Conservation (phyloP, 164 flowering plant genomes). For the Aristolochia fimbriata region DNA sequence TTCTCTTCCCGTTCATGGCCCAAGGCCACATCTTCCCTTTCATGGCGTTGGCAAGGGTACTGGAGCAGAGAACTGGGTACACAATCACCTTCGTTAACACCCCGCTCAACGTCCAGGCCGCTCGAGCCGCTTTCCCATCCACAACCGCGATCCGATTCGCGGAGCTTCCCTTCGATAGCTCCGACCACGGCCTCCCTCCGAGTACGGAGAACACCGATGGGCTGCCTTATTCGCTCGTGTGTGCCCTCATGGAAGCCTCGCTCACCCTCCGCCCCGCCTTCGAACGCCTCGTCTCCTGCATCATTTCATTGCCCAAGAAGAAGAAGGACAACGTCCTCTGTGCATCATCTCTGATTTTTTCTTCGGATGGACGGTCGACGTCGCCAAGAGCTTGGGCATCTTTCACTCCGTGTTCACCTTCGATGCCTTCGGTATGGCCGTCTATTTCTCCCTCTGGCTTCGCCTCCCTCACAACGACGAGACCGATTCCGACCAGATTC, state of each 20-base stretch:
- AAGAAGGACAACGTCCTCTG: conserved; percentile 8
- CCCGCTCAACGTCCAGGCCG: conserved; percentile 7
- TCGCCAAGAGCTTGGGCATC: conserved; percentile 10
- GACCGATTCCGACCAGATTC: conserved; percentile 6
- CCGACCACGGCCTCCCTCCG: conserved; percentile 15
- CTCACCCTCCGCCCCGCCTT: conserved; percentile 12
- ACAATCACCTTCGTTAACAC: conserved; percentile 12
- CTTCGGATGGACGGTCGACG: conserved; percentile 15
- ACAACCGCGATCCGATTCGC: conserved; percentile 7
- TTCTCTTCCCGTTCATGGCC: conserved; percentile 14
- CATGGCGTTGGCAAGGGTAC: conserved; percentile 3
- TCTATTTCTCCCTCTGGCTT: conserved; percentile 7
- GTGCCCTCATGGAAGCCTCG: conserved; percentile 4
- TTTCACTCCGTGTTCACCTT: conserved; percentile 10
- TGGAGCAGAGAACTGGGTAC: background rate
- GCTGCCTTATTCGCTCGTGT: conserved; percentile 3
- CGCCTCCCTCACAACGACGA: conserved; percentile 6
- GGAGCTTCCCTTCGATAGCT: conserved; percentile 9
- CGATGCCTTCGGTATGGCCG: conserved; percentile 9
- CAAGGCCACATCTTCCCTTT: conserved; percentile 13
- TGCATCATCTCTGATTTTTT: conserved; percentile 20
- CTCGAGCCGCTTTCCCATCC: conserved; percentile 6
- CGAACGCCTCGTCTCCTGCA: conserved; percentile 1
- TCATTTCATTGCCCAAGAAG: background rate
- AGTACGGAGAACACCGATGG: conserved; percentile 9